These are phyloP conservation scores for Calonectria multiphialidica DNA, from an alignment of 2,329 filamentous ascomycete species.

Conservation along the genomic window DNA sequence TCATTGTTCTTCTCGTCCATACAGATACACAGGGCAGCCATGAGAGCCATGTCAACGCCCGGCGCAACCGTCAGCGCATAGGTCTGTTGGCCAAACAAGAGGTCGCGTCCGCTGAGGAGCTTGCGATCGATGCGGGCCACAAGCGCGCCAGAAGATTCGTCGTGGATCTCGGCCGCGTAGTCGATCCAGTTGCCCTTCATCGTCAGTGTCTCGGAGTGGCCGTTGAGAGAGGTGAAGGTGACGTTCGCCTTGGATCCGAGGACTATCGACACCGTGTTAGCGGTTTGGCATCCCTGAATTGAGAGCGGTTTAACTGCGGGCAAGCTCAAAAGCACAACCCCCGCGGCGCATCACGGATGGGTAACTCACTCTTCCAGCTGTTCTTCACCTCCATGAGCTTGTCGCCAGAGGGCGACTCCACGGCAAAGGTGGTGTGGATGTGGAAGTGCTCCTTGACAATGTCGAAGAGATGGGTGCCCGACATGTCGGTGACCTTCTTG, in stretches of 20 bases:
- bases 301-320: too few species aligned
- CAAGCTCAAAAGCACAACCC: background rate
- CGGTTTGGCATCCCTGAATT: background rate
- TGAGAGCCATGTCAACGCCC: slow-evolving; percentile 73
- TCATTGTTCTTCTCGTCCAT: slow-evolving; percentile 73
- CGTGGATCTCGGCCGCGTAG: slow-evolving; percentile 67
- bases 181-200: slow-evolving; percentile 75
- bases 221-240: slow-evolving; percentile 65
- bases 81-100: slow-evolving; percentile 72
- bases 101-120: slow-evolving; percentile 67
- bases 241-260: slow-evolving; percentile 66
- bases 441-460: slow-evolving; percentile 65
- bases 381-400: slow-evolving; percentile 68
- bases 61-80: slow-evolving; percentile 75
- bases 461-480: slow-evolving; percentile 67
- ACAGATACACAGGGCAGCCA: slow-evolving; percentile 76
- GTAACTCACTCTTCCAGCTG: slow-evolving; percentile 62
- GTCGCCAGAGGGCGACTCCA: slow-evolving; percentile 58
- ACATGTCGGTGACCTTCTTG: slow-evolving; percentile 67
- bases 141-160: slow-evolving; percentile 60
- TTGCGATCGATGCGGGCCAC: slow-evolving; percentile 72
- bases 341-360: background rate
- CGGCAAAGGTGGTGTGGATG: slow-evolving; percentile 64
- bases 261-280: slow-evolving; percentile 50
- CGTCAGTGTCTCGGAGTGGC: slow-evolving; percentile 58